A percentile compares a stretch with the other conserved stretches of the same genome.
Conservation (phyloP, 169 alveolate species). For the Plasmodium adleri region DNA sequence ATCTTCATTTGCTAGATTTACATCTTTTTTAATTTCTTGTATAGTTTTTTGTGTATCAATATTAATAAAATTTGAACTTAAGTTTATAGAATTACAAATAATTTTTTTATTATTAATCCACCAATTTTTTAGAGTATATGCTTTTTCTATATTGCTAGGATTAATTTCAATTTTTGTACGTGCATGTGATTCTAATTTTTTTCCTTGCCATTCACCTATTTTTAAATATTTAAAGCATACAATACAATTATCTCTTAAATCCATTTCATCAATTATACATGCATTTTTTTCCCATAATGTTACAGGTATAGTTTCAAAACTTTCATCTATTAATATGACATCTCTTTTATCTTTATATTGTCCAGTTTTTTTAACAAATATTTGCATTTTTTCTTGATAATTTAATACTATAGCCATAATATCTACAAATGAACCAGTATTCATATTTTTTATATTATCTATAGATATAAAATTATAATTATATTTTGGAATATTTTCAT, state of each 20-base stretch:
- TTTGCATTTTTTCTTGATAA: slow-evolving; percentile 26
- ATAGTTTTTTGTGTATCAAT: slow-evolving; percentile 53
- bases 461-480: slow-evolving; percentile 80
- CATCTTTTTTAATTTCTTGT: slow-evolving; percentile 76
- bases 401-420: slow-evolving; percentile 80
- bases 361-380: slow-evolving; percentile 78
- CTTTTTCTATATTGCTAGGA: slow-evolving; percentile 79
- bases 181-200: slow-evolving; percentile 79
- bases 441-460: slow-evolving; percentile 76
- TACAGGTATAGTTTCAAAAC: slow-evolving; percentile 79
- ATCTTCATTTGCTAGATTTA: slow-evolving; percentile 52
- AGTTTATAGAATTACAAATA: slow-evolving; percentile 8
- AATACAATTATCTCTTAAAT: slow-evolving; percentile 34
- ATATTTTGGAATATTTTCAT: slow-evolving; percentile 78
- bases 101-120: slow-evolving; percentile 80
- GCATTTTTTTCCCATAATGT: slow-evolving; percentile 83
- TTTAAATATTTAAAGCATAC: slow-evolving; percentile 77
- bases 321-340: slow-evolving; percentile 76
- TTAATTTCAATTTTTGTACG: slow-evolving; percentile 80
- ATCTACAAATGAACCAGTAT: slow-evolving; percentile 80
- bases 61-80: not conserved
- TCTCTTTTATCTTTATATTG: slow-evolving; percentile 81
- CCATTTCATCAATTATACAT: slow-evolving; percentile 25
- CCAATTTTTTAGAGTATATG: slow-evolving; percentile 79
- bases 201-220: slow-evolving; percentile 86